Conservation (phyloP, 805 yeast genomes). For the Brettanomyces custersianus region DNA sequence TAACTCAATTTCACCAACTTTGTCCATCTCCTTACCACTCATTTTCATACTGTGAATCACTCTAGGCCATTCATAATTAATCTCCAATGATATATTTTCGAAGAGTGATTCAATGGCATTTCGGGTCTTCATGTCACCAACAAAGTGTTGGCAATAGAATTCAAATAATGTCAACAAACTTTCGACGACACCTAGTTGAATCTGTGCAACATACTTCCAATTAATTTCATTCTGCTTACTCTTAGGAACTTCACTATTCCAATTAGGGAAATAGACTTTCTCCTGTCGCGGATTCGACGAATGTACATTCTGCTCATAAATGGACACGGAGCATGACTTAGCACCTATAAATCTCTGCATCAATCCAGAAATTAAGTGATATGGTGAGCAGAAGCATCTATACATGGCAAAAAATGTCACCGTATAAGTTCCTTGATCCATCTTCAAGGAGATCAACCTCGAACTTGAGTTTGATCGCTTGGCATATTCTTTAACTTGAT, state of each 20-base stretch:
- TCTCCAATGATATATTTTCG: conserved; percentile 60
- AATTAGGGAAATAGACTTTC: conserved; percentile 35
- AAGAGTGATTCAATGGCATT: conserved; percentile 53
- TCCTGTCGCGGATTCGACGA: background rate
- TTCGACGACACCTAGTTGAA: conserved; percentile 75
- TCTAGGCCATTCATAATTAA: conserved; percentile 40
- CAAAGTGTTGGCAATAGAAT: conserved; percentile 68
- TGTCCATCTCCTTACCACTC: conserved; percentile 8
- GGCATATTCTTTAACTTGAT: conserved; percentile 34
- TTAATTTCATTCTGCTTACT: conserved; percentile 38
- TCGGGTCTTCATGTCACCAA: conserved; percentile 56
- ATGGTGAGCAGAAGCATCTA: conserved; percentile 55
- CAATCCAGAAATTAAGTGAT: conserved; percentile 41
- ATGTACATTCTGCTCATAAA: conserved; percentile 17
- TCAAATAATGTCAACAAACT: conserved; percentile 62
- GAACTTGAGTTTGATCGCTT: conserved; percentile 12
- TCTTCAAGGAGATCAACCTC: conserved; percentile 30
- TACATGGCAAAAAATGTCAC: conserved; percentile 64
- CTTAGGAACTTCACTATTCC: conserved; percentile 38
- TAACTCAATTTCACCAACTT: conserved; percentile 13
- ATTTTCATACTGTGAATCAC: conserved; percentile 21
- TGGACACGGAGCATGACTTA: conserved; percentile 48
- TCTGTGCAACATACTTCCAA: conserved; percentile 61
- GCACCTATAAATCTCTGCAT: conserved; percentile 53
- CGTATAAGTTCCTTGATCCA: conserved; percentile 59